A percentile compares a stretch with the other conserved stretches of the same genome.
phyloP scores from a whole-genome alignment of 2,329 filamentous ascomycete species.

The Ascomycota sp. region DNA sequence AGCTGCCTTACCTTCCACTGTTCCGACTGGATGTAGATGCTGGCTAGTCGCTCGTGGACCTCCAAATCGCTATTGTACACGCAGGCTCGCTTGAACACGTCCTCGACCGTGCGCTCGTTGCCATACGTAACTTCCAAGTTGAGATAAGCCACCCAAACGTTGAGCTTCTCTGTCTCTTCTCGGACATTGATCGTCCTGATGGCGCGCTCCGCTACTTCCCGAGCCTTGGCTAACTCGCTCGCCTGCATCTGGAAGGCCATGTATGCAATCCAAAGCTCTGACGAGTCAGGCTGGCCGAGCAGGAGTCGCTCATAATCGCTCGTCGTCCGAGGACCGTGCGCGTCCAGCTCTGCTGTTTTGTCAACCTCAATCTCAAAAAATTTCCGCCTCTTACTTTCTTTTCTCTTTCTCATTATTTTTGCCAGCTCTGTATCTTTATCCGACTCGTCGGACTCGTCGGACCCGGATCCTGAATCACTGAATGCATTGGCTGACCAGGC shows the following conservation, averaged over 20 bases:
- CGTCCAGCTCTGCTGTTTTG: constrained; percentile 77
- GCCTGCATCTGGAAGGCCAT: constrained; percentile 97
- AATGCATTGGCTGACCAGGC: constrained; percentile 66
- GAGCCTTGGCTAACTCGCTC: constrained; percentile 71
- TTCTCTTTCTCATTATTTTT: constrained; percentile 22
- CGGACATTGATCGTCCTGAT: constrained; percentile 79
- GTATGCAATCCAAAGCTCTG: constrained; percentile 83
- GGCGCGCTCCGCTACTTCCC: constrained; percentile 77
- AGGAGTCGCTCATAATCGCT: constrained; percentile 89
- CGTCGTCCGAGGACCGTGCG: constrained; percentile 68
- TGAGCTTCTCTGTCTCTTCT: constrained; percentile 81
- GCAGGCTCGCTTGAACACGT: constrained; percentile 78
- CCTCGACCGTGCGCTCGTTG: constrained; percentile 60
- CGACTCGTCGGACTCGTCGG: constrained; percentile 16
- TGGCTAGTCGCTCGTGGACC: constrained; percentile 72
- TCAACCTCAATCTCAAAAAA: constrained; percentile 69
- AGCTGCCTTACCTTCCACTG: constrained; percentile 70
- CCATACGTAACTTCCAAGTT: constrained; percentile 89
- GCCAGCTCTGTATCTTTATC: constrained; percentile 1
- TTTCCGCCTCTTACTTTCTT: constrained; percentile 45
- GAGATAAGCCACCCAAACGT: constrained; percentile 85
- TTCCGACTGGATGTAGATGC: constrained; percentile 83
- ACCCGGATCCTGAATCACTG: constrained; percentile 34
- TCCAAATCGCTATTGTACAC: constrained; percentile 86
- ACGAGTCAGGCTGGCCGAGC: constrained; percentile 83